These are phyloP conservation scores for Onygena corvina DNA, from an alignment of 2,329 filamentous ascomycete species.

Conservation along the genomic window DNA sequence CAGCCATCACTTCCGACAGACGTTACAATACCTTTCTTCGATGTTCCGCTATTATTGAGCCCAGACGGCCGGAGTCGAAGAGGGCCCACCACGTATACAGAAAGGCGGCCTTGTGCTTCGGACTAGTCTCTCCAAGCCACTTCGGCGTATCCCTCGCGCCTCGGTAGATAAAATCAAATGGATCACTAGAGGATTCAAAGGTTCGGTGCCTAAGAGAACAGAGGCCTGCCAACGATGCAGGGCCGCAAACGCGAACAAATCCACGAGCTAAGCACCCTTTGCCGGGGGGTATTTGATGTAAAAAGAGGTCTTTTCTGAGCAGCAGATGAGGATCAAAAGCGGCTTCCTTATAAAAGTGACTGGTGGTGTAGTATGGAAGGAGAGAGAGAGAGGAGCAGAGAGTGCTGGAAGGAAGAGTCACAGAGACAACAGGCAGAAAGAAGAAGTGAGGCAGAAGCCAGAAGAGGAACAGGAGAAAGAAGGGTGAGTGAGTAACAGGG, in stretches of 20 bases:
- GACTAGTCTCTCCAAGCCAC: too few species aligned
- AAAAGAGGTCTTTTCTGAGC: neutral
- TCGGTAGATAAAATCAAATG: too few species aligned
- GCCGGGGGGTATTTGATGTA: neutral
- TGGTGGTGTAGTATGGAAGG: neutral
- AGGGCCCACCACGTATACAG: too few species aligned
- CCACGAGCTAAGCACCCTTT: neutral
- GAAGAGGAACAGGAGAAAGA: neutral
- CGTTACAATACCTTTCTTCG: too few species aligned
- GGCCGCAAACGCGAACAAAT: too few species aligned
- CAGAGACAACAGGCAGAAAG: neutral
- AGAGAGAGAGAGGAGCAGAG: neutral
- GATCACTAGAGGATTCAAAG: too few species aligned
- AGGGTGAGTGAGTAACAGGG: neutral
- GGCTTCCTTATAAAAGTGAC: neutral
- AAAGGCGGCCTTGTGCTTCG: too few species aligned
- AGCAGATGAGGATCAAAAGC: neutral
- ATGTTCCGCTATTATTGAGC: too few species aligned
- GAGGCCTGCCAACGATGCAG: too few species aligned
- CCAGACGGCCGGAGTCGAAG: too few species aligned
- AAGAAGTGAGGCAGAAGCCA: neutral
- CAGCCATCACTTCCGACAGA: neutral
- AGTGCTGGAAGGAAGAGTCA: constrained; percentile 2
- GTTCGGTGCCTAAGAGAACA: too few species aligned
- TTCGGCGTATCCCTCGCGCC: too few species aligned